A percentile compares a stretch with the other conserved stretches of the same genome.
These are phyloP conservation scores for Coemansia sp. DNA, from an alignment of 192 early-diverging fungal genomes.

Conservation along the genomic window DNA sequence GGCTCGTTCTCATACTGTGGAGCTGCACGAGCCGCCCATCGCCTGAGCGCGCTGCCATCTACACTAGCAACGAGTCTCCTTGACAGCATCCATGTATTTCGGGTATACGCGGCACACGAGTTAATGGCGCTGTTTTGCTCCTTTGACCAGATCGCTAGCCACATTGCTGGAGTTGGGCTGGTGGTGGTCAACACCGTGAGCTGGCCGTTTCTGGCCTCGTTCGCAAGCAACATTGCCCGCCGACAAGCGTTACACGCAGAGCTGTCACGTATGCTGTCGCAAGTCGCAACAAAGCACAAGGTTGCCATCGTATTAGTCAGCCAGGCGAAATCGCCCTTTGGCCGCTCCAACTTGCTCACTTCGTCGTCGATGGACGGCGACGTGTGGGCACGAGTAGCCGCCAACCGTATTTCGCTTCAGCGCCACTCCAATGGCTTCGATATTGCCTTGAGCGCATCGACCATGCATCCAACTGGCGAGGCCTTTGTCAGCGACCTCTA, in stretches of 20 bases:
- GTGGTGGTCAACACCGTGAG: conserved; percentile 36
- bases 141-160: conserved; percentile 20
- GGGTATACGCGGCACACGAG: conserved; percentile 38
- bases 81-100: conserved; percentile 25
- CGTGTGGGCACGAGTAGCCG: conserved; percentile 28
- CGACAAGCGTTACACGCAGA: conserved; percentile 36
- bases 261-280: conserved; percentile 17
- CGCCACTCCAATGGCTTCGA: background rate
- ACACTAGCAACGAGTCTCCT: conserved; percentile 1
- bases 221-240: conserved; percentile 23
- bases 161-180: conserved; percentile 16
- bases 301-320: conserved; percentile 36
- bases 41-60: background rate
- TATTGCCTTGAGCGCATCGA: background rate
- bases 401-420: conserved; percentile 11
- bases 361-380: conserved; percentile 29
- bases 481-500: background rate
- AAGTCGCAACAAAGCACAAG: conserved; percentile 26
- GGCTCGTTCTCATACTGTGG: conserved; percentile 26
- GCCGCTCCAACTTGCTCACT: background rate
- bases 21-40: conserved; percentile 7
- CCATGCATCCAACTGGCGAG: conserved; percentile 6
- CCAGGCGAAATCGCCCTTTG: conserved; percentile 25
- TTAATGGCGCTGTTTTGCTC: conserved; percentile 23
- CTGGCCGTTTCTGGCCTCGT: conserved; percentile 47